A percentile compares a stretch with the other conserved stretches of the same genome.
Conservation (phyloP, 805 yeast genomes). For the Metschnikowia lachancei region DNA sequence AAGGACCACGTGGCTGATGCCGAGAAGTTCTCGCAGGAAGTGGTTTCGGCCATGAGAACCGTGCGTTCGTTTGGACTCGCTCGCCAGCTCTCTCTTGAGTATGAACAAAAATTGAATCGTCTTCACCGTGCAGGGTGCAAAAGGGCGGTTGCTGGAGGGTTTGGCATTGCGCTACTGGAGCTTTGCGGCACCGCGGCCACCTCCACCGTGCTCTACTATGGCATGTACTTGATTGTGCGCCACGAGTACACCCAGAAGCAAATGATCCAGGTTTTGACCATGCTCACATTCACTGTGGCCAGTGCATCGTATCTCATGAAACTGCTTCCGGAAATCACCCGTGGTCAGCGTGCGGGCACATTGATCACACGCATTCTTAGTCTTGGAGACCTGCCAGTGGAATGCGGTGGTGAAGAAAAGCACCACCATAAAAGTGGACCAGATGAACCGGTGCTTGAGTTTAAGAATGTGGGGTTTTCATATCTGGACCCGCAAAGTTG, state of each 20-base stretch:
- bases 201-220: constrained; percentile 74
- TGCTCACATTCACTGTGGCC: constrained; percentile 70
- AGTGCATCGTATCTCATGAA: constrained; percentile 57
- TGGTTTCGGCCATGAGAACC: constrained; percentile 58
- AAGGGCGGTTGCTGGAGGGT: constrained; percentile 62
- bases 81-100: constrained; percentile 42
- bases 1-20: constrained; percentile 52
- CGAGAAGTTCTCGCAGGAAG: constrained; percentile 54
- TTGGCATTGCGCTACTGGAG: constrained; percentile 60
- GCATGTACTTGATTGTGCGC: constrained; percentile 63
- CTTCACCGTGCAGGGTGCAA: constrained; percentile 42
- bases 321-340: constrained; percentile 73
- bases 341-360: constrained; percentile 75
- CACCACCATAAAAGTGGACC: background rate
- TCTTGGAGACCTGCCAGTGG: constrained; percentile 33
- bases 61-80: constrained; percentile 57
- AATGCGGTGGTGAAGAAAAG: constrained; percentile 18
- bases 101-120: constrained; percentile 26
- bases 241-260: constrained; percentile 54
- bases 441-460: constrained; percentile 36
- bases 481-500: constrained; percentile 37
- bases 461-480: constrained; percentile 47
- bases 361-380: constrained; percentile 42
- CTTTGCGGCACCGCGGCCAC: constrained; percentile 60
- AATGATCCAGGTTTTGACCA: constrained; percentile 65